Conservation (phyloP, 768 basidiomycete species). For the Collybiopsis confluens region DNA sequence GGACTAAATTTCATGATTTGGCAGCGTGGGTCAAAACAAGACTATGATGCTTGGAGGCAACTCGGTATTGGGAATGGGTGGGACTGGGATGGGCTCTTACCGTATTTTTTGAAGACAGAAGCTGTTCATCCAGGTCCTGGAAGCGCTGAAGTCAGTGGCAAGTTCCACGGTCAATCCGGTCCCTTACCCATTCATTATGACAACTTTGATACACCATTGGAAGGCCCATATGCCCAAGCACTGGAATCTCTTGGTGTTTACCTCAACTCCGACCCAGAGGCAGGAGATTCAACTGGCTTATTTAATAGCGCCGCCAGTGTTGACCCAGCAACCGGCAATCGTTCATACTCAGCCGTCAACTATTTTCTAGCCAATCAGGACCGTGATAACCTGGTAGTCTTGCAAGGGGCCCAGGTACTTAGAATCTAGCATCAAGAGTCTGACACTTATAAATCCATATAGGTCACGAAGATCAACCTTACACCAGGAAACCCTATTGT, state of each 20-base stretch:
- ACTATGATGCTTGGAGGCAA: conserved; percentile 18
- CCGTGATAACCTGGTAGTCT: conserved; percentile 22
- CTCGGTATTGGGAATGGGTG: conserved; percentile 12
- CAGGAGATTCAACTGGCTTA: conserved; percentile 4
- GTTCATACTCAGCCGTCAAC: conserved; percentile 5
- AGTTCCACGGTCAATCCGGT: conserved; percentile 1
- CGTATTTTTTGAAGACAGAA: conserved; percentile 5
- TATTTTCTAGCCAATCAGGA: conserved; percentile 1
- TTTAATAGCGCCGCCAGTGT: not conserved
- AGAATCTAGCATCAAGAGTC: not conserved
- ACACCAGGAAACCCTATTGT: conserved; percentile 15
- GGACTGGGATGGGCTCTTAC: conserved; percentile 8
- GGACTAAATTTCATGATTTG: conserved; percentile 18
- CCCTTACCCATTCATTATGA: conserved; percentile 1
- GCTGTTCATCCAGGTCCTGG: not conserved
- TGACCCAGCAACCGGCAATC: conserved; percentile 4
- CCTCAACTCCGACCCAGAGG: conserved; percentile 1
- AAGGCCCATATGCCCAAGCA: not conserved
- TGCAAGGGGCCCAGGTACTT: conserved; percentile 20
- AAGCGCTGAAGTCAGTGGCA: not conserved
- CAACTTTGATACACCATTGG: not conserved
- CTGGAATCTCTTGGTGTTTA: not conserved
- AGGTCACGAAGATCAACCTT: conserved; percentile 15
- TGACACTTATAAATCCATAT: not conserved
- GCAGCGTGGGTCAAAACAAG: conserved; percentile 14